phyloP scores from a whole-genome alignment of 441 rosid genomes.

The Monsonia emarginata region DNA sequence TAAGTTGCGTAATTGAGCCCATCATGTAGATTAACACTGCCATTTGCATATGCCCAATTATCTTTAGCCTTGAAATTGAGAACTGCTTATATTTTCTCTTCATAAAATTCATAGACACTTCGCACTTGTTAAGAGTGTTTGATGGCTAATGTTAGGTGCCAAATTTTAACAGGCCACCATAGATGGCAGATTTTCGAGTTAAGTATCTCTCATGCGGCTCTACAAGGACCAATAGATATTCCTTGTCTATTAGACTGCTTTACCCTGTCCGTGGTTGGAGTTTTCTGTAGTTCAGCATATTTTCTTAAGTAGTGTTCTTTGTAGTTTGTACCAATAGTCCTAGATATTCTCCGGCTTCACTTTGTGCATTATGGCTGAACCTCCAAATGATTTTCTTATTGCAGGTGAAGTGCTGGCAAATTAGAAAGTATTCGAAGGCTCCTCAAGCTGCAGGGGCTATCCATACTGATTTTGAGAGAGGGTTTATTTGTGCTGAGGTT shows the following conservation, averaged over 20 bases:
- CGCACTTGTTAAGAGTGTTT: neutral
- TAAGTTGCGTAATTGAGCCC: too few relatives aligned
- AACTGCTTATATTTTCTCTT: neutral
- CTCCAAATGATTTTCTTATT: slow-evolving; percentile 19
- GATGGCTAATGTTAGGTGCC: neutral
- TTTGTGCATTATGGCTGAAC: neutral
- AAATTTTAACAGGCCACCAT: neutral
- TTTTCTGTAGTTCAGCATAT: neutral
- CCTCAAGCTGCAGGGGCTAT: slow-evolving; percentile 98
- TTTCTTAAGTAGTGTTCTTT: too few relatives aligned
- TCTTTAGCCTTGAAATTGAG: too few relatives aligned
- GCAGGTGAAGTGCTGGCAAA: slow-evolving; percentile 99
- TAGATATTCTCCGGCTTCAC: neutral
- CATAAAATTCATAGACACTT: neutral
- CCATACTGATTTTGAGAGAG: slow-evolving; percentile 89
- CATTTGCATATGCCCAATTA: too few relatives aligned
- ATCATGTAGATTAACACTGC: too few relatives aligned
- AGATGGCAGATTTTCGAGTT: neutral
- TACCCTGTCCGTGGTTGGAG: neutral
- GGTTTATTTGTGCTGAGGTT: slow-evolving; percentile 99
- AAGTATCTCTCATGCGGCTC: neutral
- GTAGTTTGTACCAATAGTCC: neutral
- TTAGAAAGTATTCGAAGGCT: slow-evolving; percentile 80
- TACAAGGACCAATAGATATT: neutral
- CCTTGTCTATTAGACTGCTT: neutral